phyloP scores from a whole-genome alignment of 116 monocot species.

The Papilionanthe hybrid region DNA sequence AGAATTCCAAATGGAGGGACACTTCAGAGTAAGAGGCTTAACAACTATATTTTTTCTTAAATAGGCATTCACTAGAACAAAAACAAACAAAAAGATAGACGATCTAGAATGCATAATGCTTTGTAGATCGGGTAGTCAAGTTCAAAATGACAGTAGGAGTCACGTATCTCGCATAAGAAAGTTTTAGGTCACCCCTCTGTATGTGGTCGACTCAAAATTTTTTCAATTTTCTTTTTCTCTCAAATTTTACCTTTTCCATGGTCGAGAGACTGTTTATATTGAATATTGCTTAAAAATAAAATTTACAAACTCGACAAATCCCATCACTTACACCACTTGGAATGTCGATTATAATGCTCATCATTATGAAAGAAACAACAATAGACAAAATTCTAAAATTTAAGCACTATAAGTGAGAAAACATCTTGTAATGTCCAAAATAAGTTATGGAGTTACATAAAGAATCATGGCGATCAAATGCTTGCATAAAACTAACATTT shows the following conservation, averaged over 20 bases:
- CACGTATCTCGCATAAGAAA: no score
- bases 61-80: not conserved
- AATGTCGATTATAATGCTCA: not conserved
- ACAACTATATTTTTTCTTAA: no score
- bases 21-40: not conserved
- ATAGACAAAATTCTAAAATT: not conserved
- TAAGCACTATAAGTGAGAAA: not conserved
- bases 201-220: no score
- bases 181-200: no score
- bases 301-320: not conserved
- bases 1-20: not conserved
- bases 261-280: no score
- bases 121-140: not conserved
- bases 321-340: not conserved
- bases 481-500: not conserved
- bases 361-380: not conserved
- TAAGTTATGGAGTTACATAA: not conserved
- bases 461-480: not conserved
- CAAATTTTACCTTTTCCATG: no score
- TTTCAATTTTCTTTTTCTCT: no score
- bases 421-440: not conserved
- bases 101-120: not conserved
- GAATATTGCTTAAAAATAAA: no score
- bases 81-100: not conserved
- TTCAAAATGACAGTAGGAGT: no score